Evolutionary conservation across 2,329 filamentous ascomycete species (phyloP).

Genomic region (Geoglossum cookeanum): DNA sequence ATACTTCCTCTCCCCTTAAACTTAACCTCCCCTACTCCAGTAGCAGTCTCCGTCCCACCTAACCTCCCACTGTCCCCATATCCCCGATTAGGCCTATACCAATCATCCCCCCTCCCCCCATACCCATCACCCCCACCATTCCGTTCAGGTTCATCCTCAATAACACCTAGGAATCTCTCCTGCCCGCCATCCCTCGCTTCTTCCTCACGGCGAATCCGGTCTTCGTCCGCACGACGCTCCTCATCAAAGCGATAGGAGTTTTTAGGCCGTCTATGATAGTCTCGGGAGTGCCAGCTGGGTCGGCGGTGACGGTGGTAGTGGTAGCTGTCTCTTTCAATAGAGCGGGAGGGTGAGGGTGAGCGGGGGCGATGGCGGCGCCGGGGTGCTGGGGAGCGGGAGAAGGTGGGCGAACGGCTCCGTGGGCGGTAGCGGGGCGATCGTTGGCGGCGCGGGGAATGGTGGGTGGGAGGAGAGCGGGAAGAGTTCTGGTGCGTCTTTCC

Average conservation of each 20-base stretch:
- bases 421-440: not conserved
- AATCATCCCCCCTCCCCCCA: constrained; percentile 6
- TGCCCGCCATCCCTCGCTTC: not conserved
- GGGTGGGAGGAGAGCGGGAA: not conserved
- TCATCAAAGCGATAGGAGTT: not conserved
- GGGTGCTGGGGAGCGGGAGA: not conserved
- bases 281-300: not conserved
- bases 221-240: not conserved
- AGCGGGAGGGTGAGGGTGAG: not conserved
- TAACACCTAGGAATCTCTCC: not conserved
- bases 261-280: not conserved
- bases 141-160: not conserved
- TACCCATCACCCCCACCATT: constrained; percentile 18
- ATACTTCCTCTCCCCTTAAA: constrained; percentile 23
- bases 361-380: not conserved
- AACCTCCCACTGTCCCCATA: constrained; percentile 20
- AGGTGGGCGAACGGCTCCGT: not conserved
- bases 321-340: not conserved
- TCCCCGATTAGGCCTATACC: constrained; percentile 13
- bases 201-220: not conserved
- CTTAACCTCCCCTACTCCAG: constrained; percentile 15
- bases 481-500: not conserved
- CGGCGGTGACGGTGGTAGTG: not conserved
- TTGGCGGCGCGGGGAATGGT: not conserved
- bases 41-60: constrained; percentile 10